Base-by-base conservation (phyloP, 805 yeast genomes). In the Lachancea mirantina region DNA sequence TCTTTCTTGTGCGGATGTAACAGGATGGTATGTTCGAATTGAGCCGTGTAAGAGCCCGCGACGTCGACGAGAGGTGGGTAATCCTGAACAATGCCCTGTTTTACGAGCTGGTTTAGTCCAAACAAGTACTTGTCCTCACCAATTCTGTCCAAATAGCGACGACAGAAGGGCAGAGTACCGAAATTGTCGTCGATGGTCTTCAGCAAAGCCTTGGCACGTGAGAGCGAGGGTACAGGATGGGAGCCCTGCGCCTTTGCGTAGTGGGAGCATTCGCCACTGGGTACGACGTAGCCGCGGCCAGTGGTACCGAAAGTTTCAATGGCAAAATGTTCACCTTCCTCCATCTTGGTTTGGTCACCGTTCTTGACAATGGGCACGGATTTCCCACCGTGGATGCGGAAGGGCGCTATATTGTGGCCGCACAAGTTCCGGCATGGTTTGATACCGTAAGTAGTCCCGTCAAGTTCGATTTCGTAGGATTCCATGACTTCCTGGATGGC, bases 221-320 rank as follows among this genome's bases (percentile, higher is more conserved):
- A 74, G 5, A 74, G 64, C 14, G 64, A 61, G 19, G 73, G 67
- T 1, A 54, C 43, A 30, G 48, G 45, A 6, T 43, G 56, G 10
- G 66, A 67, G 25, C 68, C 78, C 18, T 60, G 53, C 47, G 66
- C 74, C 51, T 74, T 68, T 19, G 94, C 87, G 54, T 92, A 92
- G 62, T 92, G 99, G 9, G 96, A 87, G 49, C 89, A 81, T 61
- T 92, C 98, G 28, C 98, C 98, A 40, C 76, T 80, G 6, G 76
- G 65, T 29, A 78, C 64, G 21, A 92, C 97, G 47, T 78, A 80
- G 22, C 97, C 99, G 38, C 81, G 74, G 41, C 99, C 99, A 2
- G 98, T 92, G 26, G 95, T 74, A 8, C 98, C 98, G 53, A 92
- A 92, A 3, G 99, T 92, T 64, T 92, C 99, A 52, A 92, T 89